Evolutionary conservation across 2,329 filamentous ascomycete genomes (phyloP), one percentile per base, ranked within the genome.

Genomic region (Lojkania enalia): DNA sequence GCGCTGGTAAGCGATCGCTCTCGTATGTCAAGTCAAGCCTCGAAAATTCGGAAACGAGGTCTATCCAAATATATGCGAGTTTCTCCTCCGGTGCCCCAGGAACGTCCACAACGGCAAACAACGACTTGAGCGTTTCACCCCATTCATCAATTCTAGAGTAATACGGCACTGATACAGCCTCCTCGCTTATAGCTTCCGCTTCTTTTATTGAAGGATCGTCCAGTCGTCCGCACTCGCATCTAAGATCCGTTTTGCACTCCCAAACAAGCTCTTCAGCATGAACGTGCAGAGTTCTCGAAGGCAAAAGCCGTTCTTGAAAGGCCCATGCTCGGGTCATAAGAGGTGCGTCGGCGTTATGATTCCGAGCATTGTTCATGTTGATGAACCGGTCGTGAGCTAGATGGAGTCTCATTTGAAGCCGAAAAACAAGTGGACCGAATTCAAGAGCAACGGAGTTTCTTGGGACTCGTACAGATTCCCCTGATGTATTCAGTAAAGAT

Each of bases 191-290:
- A 30, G 9, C n/a, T 27, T 25, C 35, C 12, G 20, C 20, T 27
- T 4, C 27, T 15, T 18, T 39, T 7, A 39, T 12, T 4, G n/a
- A n/a, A 5, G 12, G 21, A 21, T 25, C 35, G 25, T 40, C 38
- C 6, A 40, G 9, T 5, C 7, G 5, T 7, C 38, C 38, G 16
- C 38, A 39, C 15, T 39, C 36, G 27, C 36, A 40, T 15, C 27
- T 15, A 5, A 40, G 16, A n/a, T 19, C 18, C 5, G 9, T 32
- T 20, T 40, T 32, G 13, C 38, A 42, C 21, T 42, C 30, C 30
- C 39, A 42, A 12, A 35, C 27, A 6, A 42, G 30, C 20, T 42
- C 39, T 19, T 42, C 39, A 4, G 39, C 39, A 27, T 42, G 39
- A 30, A 43, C 18, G 16, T 43, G 40, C 4, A 43, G 19, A 29